phyloP scores from a whole-genome alignment of 306 rosid genomes.

The Chamaecrista fasciculata region DNA sequence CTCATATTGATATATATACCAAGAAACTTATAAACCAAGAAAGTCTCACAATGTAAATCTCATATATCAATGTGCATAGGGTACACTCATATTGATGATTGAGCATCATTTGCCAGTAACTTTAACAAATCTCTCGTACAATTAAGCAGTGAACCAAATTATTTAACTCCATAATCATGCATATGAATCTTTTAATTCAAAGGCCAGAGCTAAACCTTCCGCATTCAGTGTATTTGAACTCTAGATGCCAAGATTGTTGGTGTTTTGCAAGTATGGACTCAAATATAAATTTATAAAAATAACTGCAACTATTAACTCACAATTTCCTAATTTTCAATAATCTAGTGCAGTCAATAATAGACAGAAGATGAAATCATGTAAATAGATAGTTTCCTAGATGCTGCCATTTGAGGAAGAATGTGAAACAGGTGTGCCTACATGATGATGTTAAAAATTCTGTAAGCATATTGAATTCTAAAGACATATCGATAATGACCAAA shows the following conservation, averaged over 20 bases:
- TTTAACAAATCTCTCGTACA: neutral
- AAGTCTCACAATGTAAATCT: neutral
- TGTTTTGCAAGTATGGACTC: neutral
- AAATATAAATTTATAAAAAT: no score
- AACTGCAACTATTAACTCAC: neutral
- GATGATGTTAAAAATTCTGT: neutral
- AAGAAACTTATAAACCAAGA: no score
- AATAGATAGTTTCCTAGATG: slow-evolving; percentile 14
- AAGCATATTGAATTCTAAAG: neutral
- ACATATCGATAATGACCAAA: slow-evolving; percentile 1
- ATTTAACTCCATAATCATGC: neutral
- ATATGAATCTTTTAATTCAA: neutral
- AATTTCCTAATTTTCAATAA: neutral
- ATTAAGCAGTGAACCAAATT: neutral
- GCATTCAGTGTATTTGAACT: neutral
- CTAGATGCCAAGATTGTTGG: neutral
- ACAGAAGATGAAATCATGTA: slow-evolving; percentile 2
- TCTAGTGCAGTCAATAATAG: neutral
- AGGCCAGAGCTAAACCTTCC: neutral
- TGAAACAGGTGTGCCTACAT: neutral
- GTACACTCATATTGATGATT: neutral
- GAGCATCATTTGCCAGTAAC: neutral
- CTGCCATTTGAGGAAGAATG: slow-evolving; percentile 19
- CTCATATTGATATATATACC: no score
- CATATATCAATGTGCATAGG: neutral